A percentile compares a stretch with the other conserved stretches of the same genome.
Conservation (phyloP, 257 asterid species). For the Fraxinus cuspidata region DNA sequence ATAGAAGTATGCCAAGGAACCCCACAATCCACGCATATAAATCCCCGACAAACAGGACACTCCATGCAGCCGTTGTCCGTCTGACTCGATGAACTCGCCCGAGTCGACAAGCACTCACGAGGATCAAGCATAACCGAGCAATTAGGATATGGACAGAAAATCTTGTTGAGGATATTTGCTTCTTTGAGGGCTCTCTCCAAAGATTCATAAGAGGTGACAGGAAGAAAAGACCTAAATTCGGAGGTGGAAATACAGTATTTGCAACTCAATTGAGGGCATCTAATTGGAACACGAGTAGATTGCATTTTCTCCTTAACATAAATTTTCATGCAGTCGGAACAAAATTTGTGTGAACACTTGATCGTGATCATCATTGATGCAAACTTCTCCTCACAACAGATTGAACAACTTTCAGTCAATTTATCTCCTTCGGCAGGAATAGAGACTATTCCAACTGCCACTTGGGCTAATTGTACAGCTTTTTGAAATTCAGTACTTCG, state of each 20-base stretch:
- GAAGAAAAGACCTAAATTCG: conserved; percentile 70
- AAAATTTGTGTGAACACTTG: conserved; percentile 86
- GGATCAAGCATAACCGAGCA: conserved; percentile 79
- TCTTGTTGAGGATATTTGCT: conserved; percentile 43
- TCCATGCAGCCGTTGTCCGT: conserved; percentile 60
- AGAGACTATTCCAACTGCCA: conserved; percentile 80
- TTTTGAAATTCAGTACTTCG: conserved; percentile 38
- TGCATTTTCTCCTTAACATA: conserved; percentile 74
- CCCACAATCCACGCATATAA: conserved; percentile 72
- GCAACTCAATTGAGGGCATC: conserved; percentile 82
- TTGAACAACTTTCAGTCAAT: conserved; percentile 61
- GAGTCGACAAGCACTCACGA: conserved; percentile 52
- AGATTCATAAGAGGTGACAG: conserved; percentile 63
- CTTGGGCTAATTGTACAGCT: conserved; percentile 72
- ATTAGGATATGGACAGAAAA: conserved; percentile 67
- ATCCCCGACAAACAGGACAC: conserved; percentile 76
- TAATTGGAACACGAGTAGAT: conserved; percentile 59
- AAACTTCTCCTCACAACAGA: conserved; percentile 81
- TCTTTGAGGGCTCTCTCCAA: conserved; percentile 64
- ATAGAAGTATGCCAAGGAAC: conserved; percentile 89
- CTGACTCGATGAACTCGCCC: conserved; percentile 58
- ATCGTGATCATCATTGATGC: conserved; percentile 63
- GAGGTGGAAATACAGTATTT: conserved; percentile 60
- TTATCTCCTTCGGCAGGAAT: conserved; percentile 41
- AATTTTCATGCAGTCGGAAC: conserved; percentile 85